Base-by-base conservation (phyloP, 2,329 filamentous ascomycete genomes). In the Nemania sp. region DNA sequence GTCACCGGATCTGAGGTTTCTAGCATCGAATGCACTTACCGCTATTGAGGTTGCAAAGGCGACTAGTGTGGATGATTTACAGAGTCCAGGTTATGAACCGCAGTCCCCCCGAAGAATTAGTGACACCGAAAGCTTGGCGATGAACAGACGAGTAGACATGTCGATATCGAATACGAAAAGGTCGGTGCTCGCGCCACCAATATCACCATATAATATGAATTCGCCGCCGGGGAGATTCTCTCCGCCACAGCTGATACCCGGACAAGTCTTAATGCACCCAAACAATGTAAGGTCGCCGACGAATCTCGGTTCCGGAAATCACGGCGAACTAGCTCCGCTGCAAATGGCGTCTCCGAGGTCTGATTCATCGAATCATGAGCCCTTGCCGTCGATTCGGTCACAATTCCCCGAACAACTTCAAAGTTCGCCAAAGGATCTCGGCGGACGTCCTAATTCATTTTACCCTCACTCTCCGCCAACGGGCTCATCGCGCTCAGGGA, bases 261-360 rank as follows among this genome's bases (percentile, higher is more conserved):
- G 71, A 38, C 74, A 76, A 66, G 76, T 75, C 35, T 60, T 79
- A 60, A 75, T 77, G 74, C 75, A 77, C 61, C 76, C 77, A 18
- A 76, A 72, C 47, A 76, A 74, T 62, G 70, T 76, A 62, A 73
- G 76, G 35, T 82, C 82, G 6, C 80, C 83, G 15, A 77, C 82
- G 8, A 71, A 62, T 41, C 61, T 76, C 67, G 54, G 77, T 75
- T 43, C 75, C 71, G 58, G 70, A 47, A 69, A 62, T 15, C 75
- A 74, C 63, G 76, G 76, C 8, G 77, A 78, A 47, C 68, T 79
- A 11, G 73, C 79, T 73, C 67, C 79, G 77, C 69, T 83, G 41
- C 80, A 82, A 51, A 75, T 77, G 45, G 70, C 76, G 29, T 82
- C 81, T 15, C 81, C 81, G 1, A 77, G 78, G 62, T 81, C 79